These are phyloP conservation scores for Wickerhamiella spandovensis DNA, from an alignment of 805 yeast genomes.

Conservation along the genomic window DNA sequence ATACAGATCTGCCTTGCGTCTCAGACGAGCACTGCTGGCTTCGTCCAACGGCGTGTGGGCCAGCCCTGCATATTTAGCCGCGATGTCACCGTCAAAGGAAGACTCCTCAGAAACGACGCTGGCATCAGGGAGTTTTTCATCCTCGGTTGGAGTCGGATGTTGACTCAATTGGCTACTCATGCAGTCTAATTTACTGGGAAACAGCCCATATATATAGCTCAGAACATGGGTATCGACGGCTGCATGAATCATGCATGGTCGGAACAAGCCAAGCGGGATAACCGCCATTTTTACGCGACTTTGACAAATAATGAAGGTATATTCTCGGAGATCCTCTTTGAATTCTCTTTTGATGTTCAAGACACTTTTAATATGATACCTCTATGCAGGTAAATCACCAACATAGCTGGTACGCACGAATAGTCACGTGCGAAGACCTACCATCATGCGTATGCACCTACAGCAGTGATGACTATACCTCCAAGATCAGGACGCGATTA, in stretches of 20 bases:
- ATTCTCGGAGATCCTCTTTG: no score
- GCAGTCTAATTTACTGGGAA: not conserved
- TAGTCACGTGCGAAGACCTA: not conserved
- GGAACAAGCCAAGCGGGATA: no score
- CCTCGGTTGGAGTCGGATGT: not conserved
- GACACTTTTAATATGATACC: no score
- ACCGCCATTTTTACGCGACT: no score
- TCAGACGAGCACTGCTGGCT: constrained; percentile 23
- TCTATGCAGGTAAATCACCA: not conserved
- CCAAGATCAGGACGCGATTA: no score
- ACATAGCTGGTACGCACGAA: not conserved
- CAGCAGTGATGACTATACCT: no score
- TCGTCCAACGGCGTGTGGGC: not conserved
- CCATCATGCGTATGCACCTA: not conserved
- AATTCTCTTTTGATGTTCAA: no score
- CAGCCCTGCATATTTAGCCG: constrained; percentile 5
- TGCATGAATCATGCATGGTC: not conserved
- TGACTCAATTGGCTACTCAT: not conserved
- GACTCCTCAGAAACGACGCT: not conserved
- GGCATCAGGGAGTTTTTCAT: not conserved
- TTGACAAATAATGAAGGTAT: no score
- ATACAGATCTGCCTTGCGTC: constrained; percentile 38
- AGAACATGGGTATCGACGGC: not conserved
- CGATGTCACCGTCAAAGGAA: constrained; percentile 2
- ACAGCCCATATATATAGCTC: not conserved